A percentile compares a stretch with the other conserved stretches of the same genome.
phyloP scores from a whole-genome alignment of 2,329 filamentous ascomycete genomes.

The Phyllosticta paracitricarpa region DNA sequence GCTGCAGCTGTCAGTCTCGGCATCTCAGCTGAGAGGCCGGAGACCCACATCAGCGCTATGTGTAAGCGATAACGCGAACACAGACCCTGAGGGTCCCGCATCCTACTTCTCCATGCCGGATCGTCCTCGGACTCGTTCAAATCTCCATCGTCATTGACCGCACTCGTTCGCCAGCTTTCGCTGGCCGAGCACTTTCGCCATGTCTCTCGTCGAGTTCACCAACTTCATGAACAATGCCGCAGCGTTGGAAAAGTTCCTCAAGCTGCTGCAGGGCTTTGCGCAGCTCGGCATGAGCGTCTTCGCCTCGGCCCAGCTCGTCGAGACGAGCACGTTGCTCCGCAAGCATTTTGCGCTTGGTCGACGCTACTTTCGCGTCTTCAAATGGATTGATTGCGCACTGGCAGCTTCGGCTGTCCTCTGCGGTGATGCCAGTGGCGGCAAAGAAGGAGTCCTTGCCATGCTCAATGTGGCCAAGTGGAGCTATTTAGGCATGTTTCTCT shows the following conservation, averaged over 20 bases:
- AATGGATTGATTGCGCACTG: constrained; percentile 7
- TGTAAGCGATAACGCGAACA: background rate
- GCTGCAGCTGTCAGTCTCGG: background rate
- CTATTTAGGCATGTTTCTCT: constrained; percentile 7
- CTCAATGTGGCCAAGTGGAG: constrained; percentile 4
- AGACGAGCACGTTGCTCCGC: constrained; percentile 1
- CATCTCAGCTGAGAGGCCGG: background rate
- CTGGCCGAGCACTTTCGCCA: background rate
- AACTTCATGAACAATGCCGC: constrained; percentile 10
- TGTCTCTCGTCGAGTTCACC: constrained; percentile 10
- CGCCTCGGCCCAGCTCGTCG: constrained; percentile 1
- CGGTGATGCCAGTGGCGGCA: constrained; percentile 2
- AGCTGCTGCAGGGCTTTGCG: constrained; percentile 5
- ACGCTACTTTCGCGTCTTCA: constrained; percentile 10
- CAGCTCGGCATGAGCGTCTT: constrained; percentile 7
- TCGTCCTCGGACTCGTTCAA: background rate
- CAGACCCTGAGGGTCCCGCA: background rate
- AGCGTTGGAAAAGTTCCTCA: constrained; percentile 6
- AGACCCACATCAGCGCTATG: background rate
- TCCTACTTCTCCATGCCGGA: background rate
- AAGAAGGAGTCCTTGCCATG: constrained; percentile 1
- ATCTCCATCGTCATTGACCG: background rate
- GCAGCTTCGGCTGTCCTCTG: background rate
- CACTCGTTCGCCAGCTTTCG: background rate
- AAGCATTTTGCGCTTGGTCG: constrained; percentile 9